A percentile compares a stretch with the other conserved stretches of the same genome.
phyloP scores from a whole-genome alignment of 2,329 filamentous ascomycete species.

The Endoconidiophora polonica region DNA sequence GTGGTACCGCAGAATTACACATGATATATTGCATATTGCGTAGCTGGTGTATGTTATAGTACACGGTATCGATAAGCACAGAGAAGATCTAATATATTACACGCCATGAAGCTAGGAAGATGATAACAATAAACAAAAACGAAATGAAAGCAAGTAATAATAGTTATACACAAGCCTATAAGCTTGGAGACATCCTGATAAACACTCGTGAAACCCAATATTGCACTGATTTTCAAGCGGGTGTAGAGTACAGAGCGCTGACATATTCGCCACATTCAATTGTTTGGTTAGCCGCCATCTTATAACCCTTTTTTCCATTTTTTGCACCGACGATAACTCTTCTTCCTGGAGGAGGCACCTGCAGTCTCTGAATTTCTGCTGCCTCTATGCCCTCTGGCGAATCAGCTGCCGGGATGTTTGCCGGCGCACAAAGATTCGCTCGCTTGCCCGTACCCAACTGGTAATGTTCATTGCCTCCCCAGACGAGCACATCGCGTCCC shows the following conservation, averaged over 20 bases:
- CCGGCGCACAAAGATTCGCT: conserved; percentile 59
- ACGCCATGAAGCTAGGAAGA: too few relatives aligned
- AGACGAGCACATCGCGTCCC: conserved; percentile 77
- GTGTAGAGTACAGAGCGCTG: conserved; percentile 62
- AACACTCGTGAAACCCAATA: background rate
- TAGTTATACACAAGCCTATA: background rate
- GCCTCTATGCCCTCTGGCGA: conserved; percentile 33
- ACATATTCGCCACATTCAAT: conserved; percentile 74
- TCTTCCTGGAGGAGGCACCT: conserved; percentile 62
- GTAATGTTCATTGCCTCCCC: conserved; percentile 88
- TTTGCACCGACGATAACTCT: conserved; percentile 32
- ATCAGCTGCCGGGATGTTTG: conserved; percentile 66
- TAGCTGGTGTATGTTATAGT: too few relatives aligned
- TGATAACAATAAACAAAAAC: background rate
- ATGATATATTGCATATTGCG: too few relatives aligned
- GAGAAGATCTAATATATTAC: too few relatives aligned
- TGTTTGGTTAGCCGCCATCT: conserved; percentile 64
- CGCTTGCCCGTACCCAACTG: conserved; percentile 85
- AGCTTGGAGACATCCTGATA: background rate
- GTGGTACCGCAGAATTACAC: too few relatives aligned
- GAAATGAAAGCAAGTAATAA: background rate
- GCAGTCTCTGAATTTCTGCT: conserved; percentile 53
- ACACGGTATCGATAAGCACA: too few relatives aligned
- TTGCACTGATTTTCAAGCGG: background rate
- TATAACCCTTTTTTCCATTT: conserved; percentile 42